Evolutionary conservation across 441 rosid genomes (phyloP).

Genomic region (Metrosideros polymorpha): DNA sequence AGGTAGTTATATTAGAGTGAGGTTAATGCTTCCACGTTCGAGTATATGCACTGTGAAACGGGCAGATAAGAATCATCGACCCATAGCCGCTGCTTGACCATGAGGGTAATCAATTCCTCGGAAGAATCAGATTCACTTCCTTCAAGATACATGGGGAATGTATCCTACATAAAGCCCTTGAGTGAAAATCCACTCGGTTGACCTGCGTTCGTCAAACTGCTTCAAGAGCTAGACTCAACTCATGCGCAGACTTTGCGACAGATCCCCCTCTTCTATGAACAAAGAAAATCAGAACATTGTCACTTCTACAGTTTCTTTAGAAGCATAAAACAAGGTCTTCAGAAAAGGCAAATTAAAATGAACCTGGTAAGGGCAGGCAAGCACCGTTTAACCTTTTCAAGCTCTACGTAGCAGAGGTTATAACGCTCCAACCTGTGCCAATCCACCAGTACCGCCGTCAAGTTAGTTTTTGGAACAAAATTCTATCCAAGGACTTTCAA

Average conservation of each 20-base stretch:
- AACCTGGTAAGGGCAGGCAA: slow-evolving; percentile 63
- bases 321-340: background rate
- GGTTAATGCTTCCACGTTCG: slow-evolving; percentile 21
- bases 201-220: slow-evolving; percentile 41
- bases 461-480: background rate
- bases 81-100: background rate
- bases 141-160: background rate
- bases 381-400: slow-evolving; percentile 73
- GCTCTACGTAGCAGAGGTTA: slow-evolving; percentile 77
- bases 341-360: background rate
- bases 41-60: slow-evolving; percentile 14
- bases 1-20: slow-evolving; percentile 18
- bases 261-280: slow-evolving; percentile 65
- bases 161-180: slow-evolving; percentile 10
- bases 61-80: background rate
- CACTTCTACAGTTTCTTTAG: background rate
- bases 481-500: background rate
- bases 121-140: background rate
- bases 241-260: slow-evolving; percentile 74
- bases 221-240: slow-evolving; percentile 69
- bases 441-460: background rate
- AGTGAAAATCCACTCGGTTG: slow-evolving; percentile 5
- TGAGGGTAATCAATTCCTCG: background rate
- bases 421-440: slow-evolving; percentile 74
- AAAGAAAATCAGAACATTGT: background rate